Evolutionary conservation across 371 early-diverging fungal species (phyloP), one percentile per base, ranked within the genome.

Genomic region (Gilbertella persicaria): DNA sequence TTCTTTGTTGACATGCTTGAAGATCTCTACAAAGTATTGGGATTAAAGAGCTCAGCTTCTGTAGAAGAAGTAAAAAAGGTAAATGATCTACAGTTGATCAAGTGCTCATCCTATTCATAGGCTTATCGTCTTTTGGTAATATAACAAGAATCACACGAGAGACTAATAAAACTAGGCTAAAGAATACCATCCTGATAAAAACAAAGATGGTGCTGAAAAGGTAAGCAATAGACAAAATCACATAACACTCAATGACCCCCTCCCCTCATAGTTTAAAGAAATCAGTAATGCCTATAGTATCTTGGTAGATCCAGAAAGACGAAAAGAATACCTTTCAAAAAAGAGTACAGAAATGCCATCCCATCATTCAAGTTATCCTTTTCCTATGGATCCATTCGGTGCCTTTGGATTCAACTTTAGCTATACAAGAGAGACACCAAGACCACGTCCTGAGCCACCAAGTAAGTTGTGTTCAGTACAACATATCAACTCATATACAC

Each of bases 121-220:
- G n/a, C 28, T 1, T 43, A 43, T 8, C 25, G 23, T 26, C n/a
- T 24, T 26, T n/a, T 43, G 25, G 44, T 43, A 43, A 24, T n/a
- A 6, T 0, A 43, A 3, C 2, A 43, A 26, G 5, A 26, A 26
- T 12, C n/a, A 28, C 9, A 29, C 7, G 12, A 30, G 29, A 30
- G 13, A 17, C 8, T n/a, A 45, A 9, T 17, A 33, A 45, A 28
- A n/a, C 23, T 35, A 49, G 56, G 50, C 56, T 0, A 56, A 44
- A 44, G 33, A 49, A 49, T 56, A 49, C 12, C 56, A 48, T 8
- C 56, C 48, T 6, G 50, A 56, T 12, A 57, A 57, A 16, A 57
- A 57, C 21, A 50, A 43, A 24, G 19, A 57, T 3, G 50, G 50
- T 28, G 38, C 50, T 28, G 48, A 56, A 26, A 56, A 44, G 50